Evolutionary conservation across 805 yeast species (phyloP).

Genomic region (Ogataea haglerorum): DNA sequence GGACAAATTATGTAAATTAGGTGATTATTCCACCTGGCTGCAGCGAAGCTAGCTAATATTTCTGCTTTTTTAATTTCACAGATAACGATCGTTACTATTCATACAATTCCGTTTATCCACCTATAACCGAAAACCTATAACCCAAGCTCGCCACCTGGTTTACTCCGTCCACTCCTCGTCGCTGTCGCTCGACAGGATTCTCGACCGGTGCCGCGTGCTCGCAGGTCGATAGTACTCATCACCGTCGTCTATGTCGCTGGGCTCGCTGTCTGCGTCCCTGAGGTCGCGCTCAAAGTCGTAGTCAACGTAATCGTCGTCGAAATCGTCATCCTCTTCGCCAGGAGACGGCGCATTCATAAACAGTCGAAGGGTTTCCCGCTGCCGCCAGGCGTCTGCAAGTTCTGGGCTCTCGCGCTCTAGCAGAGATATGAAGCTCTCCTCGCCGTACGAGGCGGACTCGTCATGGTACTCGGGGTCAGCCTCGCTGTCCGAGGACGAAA

Average conservation of each 20-base stretch:
- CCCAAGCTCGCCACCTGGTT: too few relatives aligned
- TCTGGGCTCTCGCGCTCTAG: too few relatives aligned
- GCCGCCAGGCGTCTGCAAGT: too few relatives aligned
- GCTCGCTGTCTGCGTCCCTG: neutral
- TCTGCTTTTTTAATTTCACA: neutral
- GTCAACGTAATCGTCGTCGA: constrained; percentile 3
- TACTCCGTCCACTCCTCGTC: neutral
- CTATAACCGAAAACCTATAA: too few relatives aligned
- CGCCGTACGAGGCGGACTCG: constrained; percentile 8
- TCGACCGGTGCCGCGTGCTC: neutral
- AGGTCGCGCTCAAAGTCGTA: too few relatives aligned
- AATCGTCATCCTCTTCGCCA: too few relatives aligned
- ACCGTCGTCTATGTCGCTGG: neutral
- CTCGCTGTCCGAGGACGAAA: constrained; percentile 1
- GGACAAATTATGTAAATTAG: neutral
- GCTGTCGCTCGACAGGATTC: constrained; percentile 2
- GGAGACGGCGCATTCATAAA: too few relatives aligned
- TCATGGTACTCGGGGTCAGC: constrained; percentile 8
- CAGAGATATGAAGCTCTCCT: constrained; percentile 1
- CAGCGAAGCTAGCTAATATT: neutral
- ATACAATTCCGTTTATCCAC: neutral
- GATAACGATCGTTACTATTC: neutral
- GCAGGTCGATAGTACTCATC: constrained; percentile 1
- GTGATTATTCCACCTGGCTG: neutral
- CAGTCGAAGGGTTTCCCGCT: too few relatives aligned